Evolutionary conservation across 371 early-diverging fungal genomes (phyloP).

Genomic region (Apophysomyces trapeziformis): DNA sequence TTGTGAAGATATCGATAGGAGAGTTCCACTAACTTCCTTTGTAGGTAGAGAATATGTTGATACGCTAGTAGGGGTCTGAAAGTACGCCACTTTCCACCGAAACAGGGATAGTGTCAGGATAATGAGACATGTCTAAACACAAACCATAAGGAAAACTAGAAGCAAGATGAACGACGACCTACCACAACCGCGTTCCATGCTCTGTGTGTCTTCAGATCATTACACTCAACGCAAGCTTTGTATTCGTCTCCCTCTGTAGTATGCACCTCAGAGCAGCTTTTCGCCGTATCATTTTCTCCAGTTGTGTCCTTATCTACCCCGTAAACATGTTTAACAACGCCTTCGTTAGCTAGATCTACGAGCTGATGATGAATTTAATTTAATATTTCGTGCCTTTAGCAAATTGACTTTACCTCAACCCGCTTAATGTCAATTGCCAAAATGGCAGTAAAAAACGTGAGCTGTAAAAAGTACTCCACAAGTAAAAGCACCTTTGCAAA

Average conservation of each 20-base stretch:
- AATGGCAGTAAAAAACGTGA: conserved; percentile 73
- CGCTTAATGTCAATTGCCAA: conserved; percentile 79
- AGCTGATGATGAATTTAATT: conserved; percentile 17
- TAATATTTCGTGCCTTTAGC: not conserved
- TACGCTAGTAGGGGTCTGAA: not conserved
- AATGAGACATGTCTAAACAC: conserved; percentile 31
- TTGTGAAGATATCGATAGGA: conserved; percentile 17
- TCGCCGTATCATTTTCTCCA: conserved; percentile 12
- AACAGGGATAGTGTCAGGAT: conserved; percentile 30
- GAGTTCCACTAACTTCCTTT: not conserved
- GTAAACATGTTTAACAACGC: conserved; percentile 33
- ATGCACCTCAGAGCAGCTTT: conserved; percentile 32
- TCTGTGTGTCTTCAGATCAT: conserved; percentile 39
- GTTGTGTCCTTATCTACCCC: conserved; percentile 21
- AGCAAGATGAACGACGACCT: conserved; percentile 12
- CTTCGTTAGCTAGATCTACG: conserved; percentile 36
- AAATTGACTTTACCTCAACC: conserved; percentile 53
- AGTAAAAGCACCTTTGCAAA: conserved; percentile 69
- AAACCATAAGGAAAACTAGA: not conserved
- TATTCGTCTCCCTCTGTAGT: conserved; percentile 22
- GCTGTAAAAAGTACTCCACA: conserved; percentile 72
- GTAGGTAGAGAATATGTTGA: not conserved
- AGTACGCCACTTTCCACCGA: not conserved
- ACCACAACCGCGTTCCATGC: conserved; percentile 37
- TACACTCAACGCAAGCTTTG: conserved; percentile 38